phyloP scores from a whole-genome alignment of 1,139 yeast species.

The Spathaspora sp. region DNA sequence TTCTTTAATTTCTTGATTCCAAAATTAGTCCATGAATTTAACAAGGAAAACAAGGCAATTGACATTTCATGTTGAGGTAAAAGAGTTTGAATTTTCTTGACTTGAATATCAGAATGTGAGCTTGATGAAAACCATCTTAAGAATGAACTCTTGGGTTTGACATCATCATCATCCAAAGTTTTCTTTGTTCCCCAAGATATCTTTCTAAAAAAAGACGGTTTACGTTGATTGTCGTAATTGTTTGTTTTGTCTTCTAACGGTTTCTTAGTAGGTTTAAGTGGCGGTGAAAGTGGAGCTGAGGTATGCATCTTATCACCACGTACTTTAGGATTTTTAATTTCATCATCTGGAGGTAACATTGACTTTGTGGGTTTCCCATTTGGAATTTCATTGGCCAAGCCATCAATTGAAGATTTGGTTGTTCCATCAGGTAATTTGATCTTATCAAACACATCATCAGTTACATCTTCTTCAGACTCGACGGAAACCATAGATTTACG shows the following conservation, averaged over 20 bases:
- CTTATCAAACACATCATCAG: slow-evolving; percentile 38
- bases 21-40: slow-evolving; percentile 68
- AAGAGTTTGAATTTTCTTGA: slow-evolving; percentile 42
- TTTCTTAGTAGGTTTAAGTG: slow-evolving; percentile 20
- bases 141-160: slow-evolving; percentile 31
- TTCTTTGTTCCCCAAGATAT: slow-evolving; percentile 57
- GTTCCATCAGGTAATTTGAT: slow-evolving; percentile 43
- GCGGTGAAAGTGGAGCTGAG: slow-evolving; percentile 15
- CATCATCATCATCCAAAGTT: slow-evolving; percentile 19
- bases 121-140: slow-evolving; percentile 45
- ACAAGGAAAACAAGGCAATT: slow-evolving; percentile 61
- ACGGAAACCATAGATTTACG: slow-evolving; percentile 17
- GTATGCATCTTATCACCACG: slow-evolving; percentile 17
- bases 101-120: slow-evolving; percentile 24
- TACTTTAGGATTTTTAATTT: slow-evolving; percentile 23
- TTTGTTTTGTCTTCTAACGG: slow-evolving; percentile 38
- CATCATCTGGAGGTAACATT: slow-evolving; percentile 34
- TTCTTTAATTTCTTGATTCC: slow-evolving; percentile 60
- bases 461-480: slow-evolving; percentile 17
- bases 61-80: slow-evolving; percentile 58
- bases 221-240: slow-evolving; percentile 23
- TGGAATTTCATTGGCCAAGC: slow-evolving; percentile 12
- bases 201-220: slow-evolving; percentile 60
- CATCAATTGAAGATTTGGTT: slow-evolving; percentile 15
- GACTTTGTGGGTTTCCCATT: slow-evolving; percentile 31